Evolutionary conservation across 805 yeast genomes (phyloP).

Genomic region (Schwanniomyces polymorphus): DNA sequence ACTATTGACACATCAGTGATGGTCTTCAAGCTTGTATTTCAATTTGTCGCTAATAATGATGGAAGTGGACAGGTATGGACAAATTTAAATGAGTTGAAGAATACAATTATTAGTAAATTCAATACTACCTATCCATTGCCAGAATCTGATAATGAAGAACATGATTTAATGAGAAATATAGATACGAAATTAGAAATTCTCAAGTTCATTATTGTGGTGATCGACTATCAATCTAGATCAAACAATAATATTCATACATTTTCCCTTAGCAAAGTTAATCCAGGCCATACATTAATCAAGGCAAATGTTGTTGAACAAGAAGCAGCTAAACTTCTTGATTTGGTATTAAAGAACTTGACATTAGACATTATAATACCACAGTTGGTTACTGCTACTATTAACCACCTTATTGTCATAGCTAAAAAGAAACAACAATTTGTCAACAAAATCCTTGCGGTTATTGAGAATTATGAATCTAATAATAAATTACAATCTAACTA

Average conservation of each 20-base stretch:
- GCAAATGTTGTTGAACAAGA: slow-evolving; percentile 62
- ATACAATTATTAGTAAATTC: slow-evolving; percentile 61
- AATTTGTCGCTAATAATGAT: slow-evolving; percentile 47
- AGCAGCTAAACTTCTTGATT: slow-evolving; percentile 66
- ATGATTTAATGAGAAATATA: slow-evolving; percentile 50
- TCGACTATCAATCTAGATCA: slow-evolving; percentile 48
- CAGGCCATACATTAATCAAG: slow-evolving; percentile 66
- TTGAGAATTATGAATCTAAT: slow-evolving; percentile 62
- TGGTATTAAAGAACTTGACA: slow-evolving; percentile 54
- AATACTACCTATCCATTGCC: slow-evolving; percentile 54
- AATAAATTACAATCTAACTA: slow-evolving; percentile 54
- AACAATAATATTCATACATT: slow-evolving; percentile 33
- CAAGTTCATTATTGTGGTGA: slow-evolving; percentile 57
- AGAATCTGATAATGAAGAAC: slow-evolving; percentile 47
- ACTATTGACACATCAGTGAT: slow-evolving; percentile 38
- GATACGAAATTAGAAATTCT: slow-evolving; percentile 68
- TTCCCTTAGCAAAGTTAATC: slow-evolving; percentile 50
- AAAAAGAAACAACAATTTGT: slow-evolving; percentile 64
- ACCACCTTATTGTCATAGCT: slow-evolving; percentile 61
- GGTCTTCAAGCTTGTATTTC: slow-evolving; percentile 45
- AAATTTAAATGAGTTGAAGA: slow-evolving; percentile 54
- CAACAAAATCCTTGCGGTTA: slow-evolving; percentile 54
- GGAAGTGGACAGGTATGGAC: slow-evolving; percentile 54
- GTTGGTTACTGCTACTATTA: slow-evolving; percentile 64
- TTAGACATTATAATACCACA: slow-evolving; percentile 56